Evolutionary conservation across 768 basidiomycete species (phyloP).

Genomic region (Fomitopsis pulvina): DNA sequence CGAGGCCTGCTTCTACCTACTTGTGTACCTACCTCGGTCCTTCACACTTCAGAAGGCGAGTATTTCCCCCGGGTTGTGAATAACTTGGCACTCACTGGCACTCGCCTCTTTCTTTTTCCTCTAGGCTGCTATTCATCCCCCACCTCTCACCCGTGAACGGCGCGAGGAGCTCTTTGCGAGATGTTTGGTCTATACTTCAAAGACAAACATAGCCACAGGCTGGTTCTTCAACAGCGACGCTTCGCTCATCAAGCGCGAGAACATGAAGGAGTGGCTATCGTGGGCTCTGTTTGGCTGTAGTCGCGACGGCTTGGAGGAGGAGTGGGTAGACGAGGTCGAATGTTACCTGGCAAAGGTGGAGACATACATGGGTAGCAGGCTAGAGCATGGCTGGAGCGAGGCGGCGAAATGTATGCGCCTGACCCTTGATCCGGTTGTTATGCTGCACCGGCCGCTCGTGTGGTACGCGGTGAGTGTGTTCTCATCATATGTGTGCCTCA

Average conservation of each 20-base stretch:
- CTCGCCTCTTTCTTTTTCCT: neutral
- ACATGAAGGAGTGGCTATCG: conserved; percentile 54
- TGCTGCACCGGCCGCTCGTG: conserved; percentile 50
- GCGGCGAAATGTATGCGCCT: conserved; percentile 40
- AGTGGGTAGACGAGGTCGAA: conserved; percentile 46
- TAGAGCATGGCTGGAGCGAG: conserved; percentile 35
- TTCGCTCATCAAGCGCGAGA: conserved; percentile 33
- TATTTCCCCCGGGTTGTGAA: too few species aligned
- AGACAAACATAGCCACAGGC: conserved; percentile 31
- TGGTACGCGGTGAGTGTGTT: conserved; percentile 51
- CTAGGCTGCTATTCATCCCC: conserved; percentile 29
- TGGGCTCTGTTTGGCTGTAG: conserved; percentile 54
- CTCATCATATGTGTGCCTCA: neutral
- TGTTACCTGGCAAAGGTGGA: conserved; percentile 40
- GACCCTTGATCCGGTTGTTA: conserved; percentile 50
- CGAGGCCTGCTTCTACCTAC: conserved; percentile 44
- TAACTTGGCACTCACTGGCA: too few species aligned
- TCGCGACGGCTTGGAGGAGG: conserved; percentile 22
- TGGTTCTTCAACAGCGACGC: conserved; percentile 43
- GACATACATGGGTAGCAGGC: conserved; percentile 29
- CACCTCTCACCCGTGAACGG: conserved; percentile 32
- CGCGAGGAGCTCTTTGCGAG: conserved; percentile 42
- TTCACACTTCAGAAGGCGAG: conserved; percentile 43
- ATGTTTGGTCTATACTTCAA: conserved; percentile 27
- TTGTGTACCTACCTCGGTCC: conserved; percentile 43